Base-by-base conservation (phyloP, 2,329 filamentous ascomycete genomes). In the Cladosporium sp. region DNA sequence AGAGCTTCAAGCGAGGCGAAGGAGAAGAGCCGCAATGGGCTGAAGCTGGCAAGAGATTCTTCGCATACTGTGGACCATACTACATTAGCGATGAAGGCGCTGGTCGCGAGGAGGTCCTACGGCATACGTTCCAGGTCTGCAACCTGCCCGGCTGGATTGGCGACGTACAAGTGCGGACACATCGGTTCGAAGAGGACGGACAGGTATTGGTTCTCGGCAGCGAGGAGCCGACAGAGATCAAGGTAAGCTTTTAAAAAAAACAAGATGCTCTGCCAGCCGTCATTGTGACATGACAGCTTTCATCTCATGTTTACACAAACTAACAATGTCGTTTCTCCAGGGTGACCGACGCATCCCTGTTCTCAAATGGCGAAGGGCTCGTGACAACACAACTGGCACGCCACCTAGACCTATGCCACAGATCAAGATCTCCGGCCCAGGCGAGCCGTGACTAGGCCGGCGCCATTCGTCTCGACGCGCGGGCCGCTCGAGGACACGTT, bases 81-180 rank as follows among this genome's bases (percentile, higher is more conserved):
- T 78, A 77, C 67, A 78, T 78, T 67, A 75, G 65, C 50, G 68
- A 76, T 49, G 77, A 78, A 63, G 76, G 76, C 0, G 50, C 26
- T 12, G 75, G 73, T 16, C 69, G 74, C 18, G 72, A 74, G 68
- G 76, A 78, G 62, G 69, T 74, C 2, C 67, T 78, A 21, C 63
- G 76, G 44, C 77, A 78, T 66, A 77, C 74, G 1, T 77, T 78
- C 64, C 76, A 78, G 62, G 74, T 77, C 40, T 77, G 76, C 66
- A 77, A 75, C 66, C 65, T 78, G 66, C 77, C 77, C 5, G 76
- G 76, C n/a, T 78, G 76, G 76, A 72, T 78, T 14, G 76, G 76
- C 31, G 75, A 78, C 56, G 73, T 78, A 5, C 77, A 78, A 52
- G 67, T 78, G 31, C 67, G 76, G 46, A 77, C 75, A 33, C 76